These are phyloP conservation scores for Lipomyces spencermartinsiae DNA, from an alignment of 805 yeast species.

Conservation along the genomic window DNA sequence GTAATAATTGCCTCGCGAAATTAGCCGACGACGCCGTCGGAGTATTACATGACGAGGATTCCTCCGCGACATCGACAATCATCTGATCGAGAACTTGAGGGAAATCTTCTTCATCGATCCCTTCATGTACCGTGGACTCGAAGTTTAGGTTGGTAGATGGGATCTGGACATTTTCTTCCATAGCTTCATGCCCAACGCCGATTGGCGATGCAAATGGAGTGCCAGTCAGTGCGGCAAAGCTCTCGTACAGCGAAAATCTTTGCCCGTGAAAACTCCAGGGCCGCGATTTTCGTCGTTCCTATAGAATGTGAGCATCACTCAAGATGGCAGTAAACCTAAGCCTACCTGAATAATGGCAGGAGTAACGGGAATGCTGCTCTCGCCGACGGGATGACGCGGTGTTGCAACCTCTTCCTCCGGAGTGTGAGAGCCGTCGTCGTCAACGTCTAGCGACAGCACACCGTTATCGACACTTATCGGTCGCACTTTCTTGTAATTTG, in stretches of 20 bases:
- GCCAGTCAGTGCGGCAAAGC: constrained; percentile 9
- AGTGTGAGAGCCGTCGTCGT: not conserved
- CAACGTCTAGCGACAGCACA: not conserved
- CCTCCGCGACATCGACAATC: not conserved
- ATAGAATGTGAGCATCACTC: not conserved
- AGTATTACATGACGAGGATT: not conserved
- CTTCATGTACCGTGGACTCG: not conserved
- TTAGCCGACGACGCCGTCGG: not conserved
- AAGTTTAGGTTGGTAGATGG: not conserved
- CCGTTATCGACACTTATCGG: constrained; percentile 2
- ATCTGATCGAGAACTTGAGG: not conserved
- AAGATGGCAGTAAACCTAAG: not conserved
- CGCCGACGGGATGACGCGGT: not conserved
- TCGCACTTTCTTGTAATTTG: not conserved
- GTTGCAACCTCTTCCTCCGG: not conserved
- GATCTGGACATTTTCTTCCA: not conserved
- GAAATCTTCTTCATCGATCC: not conserved
- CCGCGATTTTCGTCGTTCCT: constrained; percentile 26
- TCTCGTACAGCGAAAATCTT: constrained; percentile 19
- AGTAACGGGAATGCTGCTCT: constrained; percentile 12
- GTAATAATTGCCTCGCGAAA: not conserved
- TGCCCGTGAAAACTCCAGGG: constrained; percentile 26
- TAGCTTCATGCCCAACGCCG: not conserved
- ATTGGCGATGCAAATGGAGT: not conserved
- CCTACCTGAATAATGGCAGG: constrained; percentile 18